Evolutionary conservation across 83 land plant species (phyloP), one percentile per base, ranked within the genome.

Genomic region (Thuja plicata): DNA sequence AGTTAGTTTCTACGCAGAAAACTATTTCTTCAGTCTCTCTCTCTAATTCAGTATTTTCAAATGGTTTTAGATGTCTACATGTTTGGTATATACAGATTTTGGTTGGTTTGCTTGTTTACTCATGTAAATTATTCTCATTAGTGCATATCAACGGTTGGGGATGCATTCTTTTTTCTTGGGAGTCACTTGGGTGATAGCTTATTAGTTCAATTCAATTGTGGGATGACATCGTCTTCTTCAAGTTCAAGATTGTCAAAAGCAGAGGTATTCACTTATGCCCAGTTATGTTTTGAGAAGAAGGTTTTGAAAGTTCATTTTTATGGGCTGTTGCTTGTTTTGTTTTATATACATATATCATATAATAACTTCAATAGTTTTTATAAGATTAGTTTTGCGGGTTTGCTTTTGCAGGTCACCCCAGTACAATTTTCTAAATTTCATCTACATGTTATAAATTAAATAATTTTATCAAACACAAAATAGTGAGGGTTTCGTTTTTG

Each of bases 111-210:
- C 37, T 90, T 27, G 24, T 82, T 66, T 57, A 40, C 38, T 85
- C 48, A n/a, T 76, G 35, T 35, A 38, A n/a, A n/a, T 89, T 85
- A 13, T 90, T 34, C 15, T 76, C n/a, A 71, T 89, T 16, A 98
- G 99, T 95, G 93, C 48, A 95, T 97, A 77, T 90, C 98, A 87
- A 95, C 93, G 21, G 70, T 98, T 81, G 99, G 99, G 19, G 96
- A 89, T 89, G 92, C 94, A 27, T 95, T 97, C 82, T 98, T 98
- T 87, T 98, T 98, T 87, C 88, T 98, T 77, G 99, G 98, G 10
- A 98, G 99, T 91, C 96, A 98, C 50, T 90, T 98, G 87, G 99
- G 98, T 46, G 99, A 98, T 89, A 98, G 99, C 89, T 90, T 98
- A 89, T 93, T 98, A 73, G 99, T 98, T 86, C 99, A 98, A 86